phyloP scores from a whole-genome alignment of 345 rosid genomes.

The Limnanthes douglasii region DNA sequence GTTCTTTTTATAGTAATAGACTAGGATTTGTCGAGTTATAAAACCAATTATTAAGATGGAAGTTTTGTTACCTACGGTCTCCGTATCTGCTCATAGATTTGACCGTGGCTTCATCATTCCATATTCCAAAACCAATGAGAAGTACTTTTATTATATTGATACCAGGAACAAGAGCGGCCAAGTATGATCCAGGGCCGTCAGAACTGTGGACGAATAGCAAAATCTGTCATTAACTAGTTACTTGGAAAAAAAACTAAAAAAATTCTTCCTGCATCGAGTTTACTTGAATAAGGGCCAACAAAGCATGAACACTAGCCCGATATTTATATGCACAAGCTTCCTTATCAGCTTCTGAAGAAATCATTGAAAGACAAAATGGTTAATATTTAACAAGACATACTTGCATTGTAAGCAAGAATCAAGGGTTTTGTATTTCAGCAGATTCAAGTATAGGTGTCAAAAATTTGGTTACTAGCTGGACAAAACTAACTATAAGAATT shows the following conservation, averaged over 20 bases:
- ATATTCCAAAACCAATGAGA: slow-evolving; percentile 62
- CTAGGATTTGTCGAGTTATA: too few species aligned
- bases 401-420: too few species aligned
- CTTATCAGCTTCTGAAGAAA: slow-evolving; percentile 47
- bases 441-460: too few species aligned
- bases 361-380: too few species aligned
- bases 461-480: too few species aligned
- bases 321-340: slow-evolving; percentile 82
- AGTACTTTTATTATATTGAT: slow-evolving; percentile 56
- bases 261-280: slow-evolving; percentile 7
- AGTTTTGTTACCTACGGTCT: slow-evolving; percentile 86
- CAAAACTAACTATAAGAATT: too few species aligned
- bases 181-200: slow-evolving; percentile 56
- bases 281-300: slow-evolving; percentile 84
- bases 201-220: slow-evolving; percentile 35
- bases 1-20: too few species aligned
- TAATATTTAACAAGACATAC: too few species aligned
- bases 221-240: slow-evolving; percentile 6
- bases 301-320: slow-evolving; percentile 81
- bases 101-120: slow-evolving; percentile 75
- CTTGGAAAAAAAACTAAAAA: background rate
- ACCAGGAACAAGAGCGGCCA: slow-evolving; percentile 62
- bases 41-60: too few species aligned
- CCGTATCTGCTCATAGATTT: slow-evolving; percentile 97
- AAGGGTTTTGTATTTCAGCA: too few species aligned